Base-by-base conservation (phyloP, 2,329 filamentous ascomycete genomes). In the Aquanectria penicillioides region DNA sequence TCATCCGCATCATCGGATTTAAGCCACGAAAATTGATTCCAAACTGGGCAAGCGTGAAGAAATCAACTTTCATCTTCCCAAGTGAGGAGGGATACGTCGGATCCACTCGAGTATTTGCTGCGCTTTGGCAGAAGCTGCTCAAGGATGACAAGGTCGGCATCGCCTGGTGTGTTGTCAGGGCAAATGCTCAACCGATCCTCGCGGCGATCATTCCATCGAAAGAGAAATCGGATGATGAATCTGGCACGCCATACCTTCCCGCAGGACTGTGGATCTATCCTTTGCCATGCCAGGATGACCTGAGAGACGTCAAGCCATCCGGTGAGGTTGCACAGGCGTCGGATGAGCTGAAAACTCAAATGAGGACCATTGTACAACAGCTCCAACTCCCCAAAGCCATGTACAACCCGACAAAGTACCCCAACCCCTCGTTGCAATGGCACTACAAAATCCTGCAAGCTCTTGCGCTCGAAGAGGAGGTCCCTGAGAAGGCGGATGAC, bases 401-500 rank as follows among this genome's bases (percentile, higher is more conserved):
- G 26, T 99, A 96, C 71, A 90, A 97, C 65, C 94, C 94, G 1
- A 80, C 82, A 2, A 95, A 90, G 70, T 98, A 97, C 70, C 92
- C 95, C 0, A 99, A 99, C 62, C 93, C 94, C 9, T 86, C 91
- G 8, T 81, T 99, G 20, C 95, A 99, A 77, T 99, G 94, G 94
- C 95, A 98, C 78, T 99, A 98, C 80, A 89, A 88, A 61, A 97
- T 99, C 40, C 80, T 99, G 1, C 95, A 99, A 76, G 90, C 92
- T 6, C 83, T 97, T 56, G 95, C 95, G 0, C 82, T 99, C 1
- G 94, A 97, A 29, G 95, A 99, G 73, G 94, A 97, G 65, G 79
- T 97, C 1, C 94, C 94, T 0, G 89, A 91, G 17, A 85, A 89
- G 46, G 77, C 77, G 2, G 81, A 86, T 12, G 95, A 99, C 71